These are phyloP conservation scores for Solanum hybrid DNA, from an alignment of 305 asterid genomes.

Conservation along the genomic window DNA sequence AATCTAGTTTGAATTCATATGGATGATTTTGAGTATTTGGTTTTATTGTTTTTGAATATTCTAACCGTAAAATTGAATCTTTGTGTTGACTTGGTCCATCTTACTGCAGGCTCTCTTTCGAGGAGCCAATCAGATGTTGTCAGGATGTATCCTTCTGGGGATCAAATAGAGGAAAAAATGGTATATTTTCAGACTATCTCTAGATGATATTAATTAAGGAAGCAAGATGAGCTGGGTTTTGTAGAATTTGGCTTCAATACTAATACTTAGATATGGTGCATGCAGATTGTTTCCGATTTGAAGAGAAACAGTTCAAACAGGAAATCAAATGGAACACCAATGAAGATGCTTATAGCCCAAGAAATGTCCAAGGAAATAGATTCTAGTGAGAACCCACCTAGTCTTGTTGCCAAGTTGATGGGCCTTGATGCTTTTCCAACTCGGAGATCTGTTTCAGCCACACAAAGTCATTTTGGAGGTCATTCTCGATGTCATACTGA, in stretches of 20 bases:
- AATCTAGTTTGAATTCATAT: background rate
- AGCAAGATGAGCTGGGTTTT: background rate
- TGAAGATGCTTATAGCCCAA: constrained; percentile 87
- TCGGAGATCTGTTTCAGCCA: constrained; percentile 42
- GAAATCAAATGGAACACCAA: constrained; percentile 59
- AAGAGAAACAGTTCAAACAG: constrained; percentile 34
- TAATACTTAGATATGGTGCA: constrained; percentile 17
- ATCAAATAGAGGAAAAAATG: constrained; percentile 55
- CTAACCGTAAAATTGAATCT: background rate
- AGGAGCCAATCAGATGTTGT: constrained; percentile 72
- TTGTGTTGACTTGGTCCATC: constrained; percentile 3
- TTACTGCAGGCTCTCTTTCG: constrained; percentile 52
- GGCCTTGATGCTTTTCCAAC: constrained; percentile 89
- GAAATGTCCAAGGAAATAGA: constrained; percentile 89
- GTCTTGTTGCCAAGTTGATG: constrained; percentile 89
- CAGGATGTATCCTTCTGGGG: constrained; percentile 43
- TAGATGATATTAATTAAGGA: background rate
- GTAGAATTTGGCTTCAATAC: constrained; percentile 2
- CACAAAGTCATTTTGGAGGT: constrained; percentile 41
- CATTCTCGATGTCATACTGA: constrained; percentile 57
- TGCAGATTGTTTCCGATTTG: constrained; percentile 58
- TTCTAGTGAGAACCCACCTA: constrained; percentile 52
- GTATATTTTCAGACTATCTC: constrained; percentile 22
- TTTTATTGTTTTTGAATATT: background rate
- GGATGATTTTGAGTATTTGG: background rate